Evolutionary conservation across 2,329 filamentous ascomycete genomes (phyloP), one percentile per base, ranked within the genome.

Genomic region (Paradendryphiella salina): DNA sequence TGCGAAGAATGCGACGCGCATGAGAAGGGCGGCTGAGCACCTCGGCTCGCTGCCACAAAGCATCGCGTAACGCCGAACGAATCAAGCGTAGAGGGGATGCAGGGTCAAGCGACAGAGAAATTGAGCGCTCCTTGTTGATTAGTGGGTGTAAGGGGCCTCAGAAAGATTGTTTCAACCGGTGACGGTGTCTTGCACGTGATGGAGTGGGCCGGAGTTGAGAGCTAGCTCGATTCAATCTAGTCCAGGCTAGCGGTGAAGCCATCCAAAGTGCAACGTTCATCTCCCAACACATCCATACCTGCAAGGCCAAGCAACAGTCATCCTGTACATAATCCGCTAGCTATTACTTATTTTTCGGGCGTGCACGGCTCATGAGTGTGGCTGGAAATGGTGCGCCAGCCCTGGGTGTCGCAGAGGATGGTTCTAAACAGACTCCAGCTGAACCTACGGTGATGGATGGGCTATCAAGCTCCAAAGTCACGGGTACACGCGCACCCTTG

Each of bases 401-500:
- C 60, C 60, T 66, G 66, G 68, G 65, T 67, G 69, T 59, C 55
- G 56, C 61, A 70, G 67, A 71, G 45, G 60, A 71, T 72, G 68
- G 56, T 61, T 52, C 59, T 50, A 63, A 54, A 59, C 66, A 63
- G 54, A 65, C 61, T 41, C 63, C 58, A 47, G 52, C 58, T 36
- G 65, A 66, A 50, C 42, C 59, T 57, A 54, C 63, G 61, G 70
- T 67, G 61, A 76, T 76, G 73, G 73, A 75, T 57, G 67, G 66
- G 48, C 65, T 71, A 38, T 73, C 73, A 31, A 79, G 76, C 69
- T 79, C 78, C 46, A 80, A 80, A 69, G 77, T 80, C 61, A 79
- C 77, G 66, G 77, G 77, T 79, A 67, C 57, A 59, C 26, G 48
- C 49, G 57, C 26, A 48, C 49, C 47, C 56, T 41, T 50, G 41